phyloP scores from a whole-genome alignment of 805 yeast genomes.

The Sugiyamaella boreocaroliniensis region DNA sequence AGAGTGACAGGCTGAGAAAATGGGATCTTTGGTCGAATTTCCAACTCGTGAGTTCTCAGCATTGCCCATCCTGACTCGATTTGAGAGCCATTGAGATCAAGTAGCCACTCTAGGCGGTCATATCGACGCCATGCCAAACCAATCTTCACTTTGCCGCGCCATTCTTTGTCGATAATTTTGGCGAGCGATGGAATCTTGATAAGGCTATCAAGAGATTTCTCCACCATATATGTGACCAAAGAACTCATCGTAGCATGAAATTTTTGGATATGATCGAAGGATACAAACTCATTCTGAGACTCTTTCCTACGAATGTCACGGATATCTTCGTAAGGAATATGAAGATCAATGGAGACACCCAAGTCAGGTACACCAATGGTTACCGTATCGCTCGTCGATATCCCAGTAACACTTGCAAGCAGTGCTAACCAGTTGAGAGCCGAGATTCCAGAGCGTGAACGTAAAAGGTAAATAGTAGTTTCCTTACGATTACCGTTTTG shows the following conservation, averaged over 20 bases:
- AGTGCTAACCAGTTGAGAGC: slow-evolving; percentile 62
- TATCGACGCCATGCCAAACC: slow-evolving; percentile 61
- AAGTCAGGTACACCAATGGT: slow-evolving; percentile 42
- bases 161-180: slow-evolving; percentile 10
- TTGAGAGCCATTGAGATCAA: slow-evolving; percentile 39
- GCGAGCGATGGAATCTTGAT: slow-evolving; percentile 15
- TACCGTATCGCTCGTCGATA: slow-evolving; percentile 26
- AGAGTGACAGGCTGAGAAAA: slow-evolving; percentile 23
- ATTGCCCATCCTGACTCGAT: slow-evolving; percentile 41
- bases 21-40: slow-evolving; percentile 41
- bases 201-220: slow-evolving; percentile 34
- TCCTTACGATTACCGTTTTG: slow-evolving; percentile 14
- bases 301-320: slow-evolving; percentile 3
- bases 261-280: slow-evolving; percentile 4
- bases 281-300: slow-evolving; percentile 4
- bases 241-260: slow-evolving; percentile 11
- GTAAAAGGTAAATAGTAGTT: slow-evolving; percentile 44
- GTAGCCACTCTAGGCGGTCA: slow-evolving; percentile 69
- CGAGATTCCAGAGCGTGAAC: slow-evolving; percentile 45
- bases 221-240: slow-evolving; percentile 29
- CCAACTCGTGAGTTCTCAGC: slow-evolving; percentile 42
- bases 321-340: slow-evolving; percentile 36
- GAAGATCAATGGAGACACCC: slow-evolving; percentile 39
- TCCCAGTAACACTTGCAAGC: slow-evolving; percentile 43
- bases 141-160: slow-evolving; percentile 22